A percentile compares a stretch with the other conserved stretches of the same genome.
Evolutionary conservation across 2,329 filamentous ascomycete genomes (phyloP).

Genomic region (Fusarium nisikadoi): DNA sequence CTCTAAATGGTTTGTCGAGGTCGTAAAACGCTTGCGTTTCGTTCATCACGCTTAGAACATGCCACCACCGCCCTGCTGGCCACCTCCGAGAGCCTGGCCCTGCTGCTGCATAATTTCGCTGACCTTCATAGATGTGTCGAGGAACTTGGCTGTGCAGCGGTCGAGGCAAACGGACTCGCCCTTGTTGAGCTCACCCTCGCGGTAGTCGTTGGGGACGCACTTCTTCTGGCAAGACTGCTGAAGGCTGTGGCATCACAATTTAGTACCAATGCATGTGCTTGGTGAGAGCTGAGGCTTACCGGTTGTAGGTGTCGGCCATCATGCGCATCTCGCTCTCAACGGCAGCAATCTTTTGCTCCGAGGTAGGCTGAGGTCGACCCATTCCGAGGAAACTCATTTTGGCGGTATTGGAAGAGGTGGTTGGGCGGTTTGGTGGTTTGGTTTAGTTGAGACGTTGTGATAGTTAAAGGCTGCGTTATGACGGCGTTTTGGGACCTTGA

Average conservation of each 20-base stretch:
- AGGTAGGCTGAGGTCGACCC: conserved; percentile 82
- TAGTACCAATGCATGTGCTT: background rate
- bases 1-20: background rate
- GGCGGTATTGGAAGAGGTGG: conserved; percentile 25
- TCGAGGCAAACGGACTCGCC: conserved; percentile 98
- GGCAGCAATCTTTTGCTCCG: conserved; percentile 95
- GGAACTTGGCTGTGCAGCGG: conserved; percentile 97
- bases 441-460: background rate
- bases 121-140: conserved; percentile 98
- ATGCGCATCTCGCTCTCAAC: conserved; percentile 98
- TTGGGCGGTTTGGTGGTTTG: background rate
- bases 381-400: conserved; percentile 61
- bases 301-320: conserved; percentile 97
- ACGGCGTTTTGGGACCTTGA: conserved; percentile 12
- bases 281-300: conserved; percentile 64
- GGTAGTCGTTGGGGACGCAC: conserved; percentile 92
- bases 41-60: conserved; percentile 42
- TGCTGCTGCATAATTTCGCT: conserved; percentile 96
- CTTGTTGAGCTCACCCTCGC: conserved; percentile 97
- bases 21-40: background rate
- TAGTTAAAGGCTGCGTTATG: conserved; percentile 24
- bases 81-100: conserved; percentile 72
- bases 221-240: conserved; percentile 91
- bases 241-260: conserved; percentile 64
- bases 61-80: conserved; percentile 48